A percentile compares a stretch with the other conserved stretches of the same genome.
phyloP scores from a whole-genome alignment of 2,329 filamentous ascomycete species.

The Fusarium equiseti region DNA sequence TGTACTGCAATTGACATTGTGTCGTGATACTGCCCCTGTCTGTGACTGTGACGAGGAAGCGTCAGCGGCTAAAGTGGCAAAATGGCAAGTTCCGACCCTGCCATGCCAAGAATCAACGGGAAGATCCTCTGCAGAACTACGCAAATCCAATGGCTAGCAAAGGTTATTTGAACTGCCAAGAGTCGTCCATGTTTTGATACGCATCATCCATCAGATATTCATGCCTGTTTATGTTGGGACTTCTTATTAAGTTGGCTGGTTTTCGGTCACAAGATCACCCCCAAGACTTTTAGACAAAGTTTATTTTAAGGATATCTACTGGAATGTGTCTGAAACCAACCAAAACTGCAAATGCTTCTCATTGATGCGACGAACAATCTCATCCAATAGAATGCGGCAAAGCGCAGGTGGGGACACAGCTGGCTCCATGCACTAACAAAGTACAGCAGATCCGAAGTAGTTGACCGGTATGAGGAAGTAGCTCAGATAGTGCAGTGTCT shows the following conservation, averaged over 20 bases:
- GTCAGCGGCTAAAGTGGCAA: neutral
- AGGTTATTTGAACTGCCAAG: neutral
- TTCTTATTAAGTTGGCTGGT: neutral
- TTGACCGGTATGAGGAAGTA: accelerated
- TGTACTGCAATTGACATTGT: neutral
- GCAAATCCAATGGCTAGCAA: neutral
- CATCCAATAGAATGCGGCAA: neutral
- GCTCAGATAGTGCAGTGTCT: neutral
- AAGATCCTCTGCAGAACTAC: neutral
- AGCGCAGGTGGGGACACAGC: neutral
- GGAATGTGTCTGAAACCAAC: neutral
- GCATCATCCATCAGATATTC: neutral
- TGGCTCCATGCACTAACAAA: neutral
- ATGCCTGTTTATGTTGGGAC: neutral
- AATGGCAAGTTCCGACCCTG: neutral
- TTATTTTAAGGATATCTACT: neutral
- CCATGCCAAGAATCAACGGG: neutral
- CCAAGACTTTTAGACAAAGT: neutral
- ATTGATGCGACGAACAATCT: neutral
- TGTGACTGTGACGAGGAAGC: neutral
- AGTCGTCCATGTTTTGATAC: neutral
- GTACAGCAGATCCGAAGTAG: accelerated
- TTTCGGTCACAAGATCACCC: neutral
- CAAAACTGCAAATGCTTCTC: neutral
- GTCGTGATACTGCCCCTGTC: neutral